Conservation (phyloP, 2,329 filamentous ascomycete genomes). For the Cytospora piceicola region DNA sequence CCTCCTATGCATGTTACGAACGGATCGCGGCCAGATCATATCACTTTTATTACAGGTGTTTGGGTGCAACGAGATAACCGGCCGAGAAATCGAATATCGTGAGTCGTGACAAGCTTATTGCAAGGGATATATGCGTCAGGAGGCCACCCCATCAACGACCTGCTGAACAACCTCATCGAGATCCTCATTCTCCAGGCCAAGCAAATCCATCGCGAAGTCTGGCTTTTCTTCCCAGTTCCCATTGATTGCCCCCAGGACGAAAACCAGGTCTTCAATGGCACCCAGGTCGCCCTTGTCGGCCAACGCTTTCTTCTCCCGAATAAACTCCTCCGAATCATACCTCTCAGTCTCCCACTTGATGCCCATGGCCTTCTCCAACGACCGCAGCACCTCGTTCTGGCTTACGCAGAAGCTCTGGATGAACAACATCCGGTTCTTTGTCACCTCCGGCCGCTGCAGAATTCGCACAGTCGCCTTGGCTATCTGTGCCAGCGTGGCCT, state of each 20-base stretch:
- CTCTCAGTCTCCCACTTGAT: slow-evolving; percentile 38
- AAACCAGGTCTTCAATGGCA: slow-evolving; percentile 53
- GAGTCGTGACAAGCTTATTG: slow-evolving; percentile 1
- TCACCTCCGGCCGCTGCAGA: slow-evolving; percentile 37
- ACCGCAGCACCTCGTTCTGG: slow-evolving; percentile 41
- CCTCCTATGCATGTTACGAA: neutral
- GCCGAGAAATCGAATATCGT: slow-evolving; percentile 49
- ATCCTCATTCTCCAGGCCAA: slow-evolving; percentile 52
- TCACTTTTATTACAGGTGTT: neutral
- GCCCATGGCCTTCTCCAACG: slow-evolving; percentile 42
- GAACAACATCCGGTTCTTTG: slow-evolving; percentile 43
- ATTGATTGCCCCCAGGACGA: slow-evolving; percentile 51
- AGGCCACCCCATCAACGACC: slow-evolving; percentile 35
- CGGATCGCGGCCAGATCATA: neutral
- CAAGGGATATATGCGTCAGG: slow-evolving; percentile 19
- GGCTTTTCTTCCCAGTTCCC: slow-evolving; percentile 52
- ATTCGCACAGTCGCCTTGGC: slow-evolving; percentile 42
- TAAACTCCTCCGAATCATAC: slow-evolving; percentile 45
- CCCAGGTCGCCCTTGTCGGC: slow-evolving; percentile 44
- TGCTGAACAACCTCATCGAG: slow-evolving; percentile 47
- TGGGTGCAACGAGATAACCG: slow-evolving; percentile 11
- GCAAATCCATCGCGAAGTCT: slow-evolving; percentile 52
- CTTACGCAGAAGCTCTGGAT: slow-evolving; percentile 47
- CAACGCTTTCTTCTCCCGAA: slow-evolving; percentile 43
- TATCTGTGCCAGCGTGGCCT: slow-evolving; percentile 42